Percentiles rank a stretch among this genome's conserved stretches.
Conservation (phyloP, 768 basidiomycete genomes). For the Leucosporidium scottii region DNA sequence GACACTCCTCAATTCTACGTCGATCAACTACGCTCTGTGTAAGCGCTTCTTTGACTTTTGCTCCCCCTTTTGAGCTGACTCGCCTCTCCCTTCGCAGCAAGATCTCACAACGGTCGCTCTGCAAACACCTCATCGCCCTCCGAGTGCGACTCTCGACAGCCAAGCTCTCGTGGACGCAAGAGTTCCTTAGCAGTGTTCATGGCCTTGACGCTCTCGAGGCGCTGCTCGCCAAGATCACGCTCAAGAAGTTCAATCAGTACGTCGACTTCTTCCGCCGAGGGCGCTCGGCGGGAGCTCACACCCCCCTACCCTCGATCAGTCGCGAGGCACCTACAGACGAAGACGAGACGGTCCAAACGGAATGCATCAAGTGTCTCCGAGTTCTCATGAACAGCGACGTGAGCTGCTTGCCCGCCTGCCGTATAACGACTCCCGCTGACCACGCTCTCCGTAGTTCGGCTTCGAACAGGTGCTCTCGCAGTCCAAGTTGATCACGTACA, state of each 20-base stretch:
- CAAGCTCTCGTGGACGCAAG: constrained; percentile 65
- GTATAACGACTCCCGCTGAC: background rate
- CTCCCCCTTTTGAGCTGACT: background rate
- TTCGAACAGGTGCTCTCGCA: constrained; percentile 61
- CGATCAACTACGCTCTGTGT: constrained; percentile 52
- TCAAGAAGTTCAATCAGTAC: constrained; percentile 59
- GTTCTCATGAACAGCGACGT: constrained; percentile 81
- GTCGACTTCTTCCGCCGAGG: constrained; percentile 18
- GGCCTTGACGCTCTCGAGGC: constrained; percentile 61
- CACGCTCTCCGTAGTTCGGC: constrained; percentile 51
- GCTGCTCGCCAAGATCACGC: constrained; percentile 57
- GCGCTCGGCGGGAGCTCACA: background rate
- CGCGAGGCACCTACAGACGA: constrained; percentile 51
- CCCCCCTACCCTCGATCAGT: background rate
- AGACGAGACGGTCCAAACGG: constrained; percentile 62
- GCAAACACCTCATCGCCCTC: constrained; percentile 70
- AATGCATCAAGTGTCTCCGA: constrained; percentile 70
- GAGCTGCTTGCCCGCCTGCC: constrained; percentile 34
- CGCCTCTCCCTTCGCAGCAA: constrained; percentile 39
- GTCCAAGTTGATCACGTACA: constrained; percentile 61
- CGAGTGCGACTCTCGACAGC: constrained; percentile 81
- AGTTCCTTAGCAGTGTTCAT: constrained; percentile 60
- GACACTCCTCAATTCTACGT: constrained; percentile 56
- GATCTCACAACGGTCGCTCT: constrained; percentile 54
- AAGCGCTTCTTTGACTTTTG: background rate